These are phyloP conservation scores for Candida insectorum DNA, from an alignment of 805 yeast species.

Conservation along the genomic window DNA sequence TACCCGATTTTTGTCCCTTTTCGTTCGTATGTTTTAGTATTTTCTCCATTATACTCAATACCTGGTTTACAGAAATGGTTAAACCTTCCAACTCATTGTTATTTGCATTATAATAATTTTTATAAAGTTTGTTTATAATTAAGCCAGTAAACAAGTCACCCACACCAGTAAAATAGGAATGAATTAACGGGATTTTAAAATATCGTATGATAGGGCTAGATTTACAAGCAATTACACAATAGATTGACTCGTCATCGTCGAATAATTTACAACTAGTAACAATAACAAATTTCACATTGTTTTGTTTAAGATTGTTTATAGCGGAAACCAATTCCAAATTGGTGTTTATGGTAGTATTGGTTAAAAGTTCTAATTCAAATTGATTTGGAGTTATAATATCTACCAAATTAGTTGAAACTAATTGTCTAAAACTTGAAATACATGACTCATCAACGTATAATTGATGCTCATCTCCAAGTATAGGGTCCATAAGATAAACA, in stretches of 20 bases:
- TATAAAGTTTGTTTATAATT: slow-evolving; percentile 57
- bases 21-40: slow-evolving; percentile 48
- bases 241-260: slow-evolving; percentile 14
- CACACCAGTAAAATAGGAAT: slow-evolving; percentile 90
- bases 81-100: slow-evolving; percentile 9
- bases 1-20: slow-evolving; percentile 5
- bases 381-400: slow-evolving; percentile 88
- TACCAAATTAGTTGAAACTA: slow-evolving; percentile 57
- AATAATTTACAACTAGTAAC: slow-evolving; percentile 46
- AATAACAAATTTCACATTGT: slow-evolving; percentile 56
- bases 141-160: slow-evolving; percentile 89
- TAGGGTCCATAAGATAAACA: slow-evolving; percentile 70
- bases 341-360: slow-evolving; percentile 46
- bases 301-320: slow-evolving; percentile 47
- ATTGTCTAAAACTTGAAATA: slow-evolving; percentile 27
- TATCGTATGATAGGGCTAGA: slow-evolving; percentile 17
- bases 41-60: slow-evolving; percentile 50
- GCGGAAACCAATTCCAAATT: slow-evolving; percentile 43
- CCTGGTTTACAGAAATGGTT: slow-evolving; percentile 50
- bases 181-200: slow-evolving; percentile 58
- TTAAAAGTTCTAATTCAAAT: slow-evolving; percentile 76
- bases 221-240: slow-evolving; percentile 22
- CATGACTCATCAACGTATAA: slow-evolving; percentile 56
- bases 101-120: slow-evolving; percentile 9
- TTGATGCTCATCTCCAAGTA: slow-evolving; percentile 76